Base-by-base conservation (phyloP, 2,329 filamentous ascomycete genomes). In the Pseudogymnoascus sp. region DNA sequence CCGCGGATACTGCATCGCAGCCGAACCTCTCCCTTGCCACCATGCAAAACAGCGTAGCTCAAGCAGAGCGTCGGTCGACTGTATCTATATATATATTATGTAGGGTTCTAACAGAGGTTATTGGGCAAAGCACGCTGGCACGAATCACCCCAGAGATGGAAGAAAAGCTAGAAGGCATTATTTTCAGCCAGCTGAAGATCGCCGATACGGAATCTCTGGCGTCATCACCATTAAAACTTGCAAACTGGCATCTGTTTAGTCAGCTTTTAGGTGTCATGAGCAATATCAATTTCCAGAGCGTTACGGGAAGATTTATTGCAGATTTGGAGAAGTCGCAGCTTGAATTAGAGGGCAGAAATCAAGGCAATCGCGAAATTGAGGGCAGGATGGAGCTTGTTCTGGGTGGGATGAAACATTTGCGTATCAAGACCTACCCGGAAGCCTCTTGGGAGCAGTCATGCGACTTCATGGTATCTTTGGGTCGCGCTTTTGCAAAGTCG, bases 61-160 rank as follows among this genome's bases (percentile, higher is more conserved):
- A 93, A 70, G 88, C 91, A 2, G 95, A 99, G 76, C 88, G 93
- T 61, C 88, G 91, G 42, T 96, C 93, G 4, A 96, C 91, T 0
- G 90, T 96, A 3, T 97, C 96, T 1, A 96, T 97, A 60, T 99
- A 96, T 72, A 90, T 99, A 19, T 84, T 99, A 2, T 99, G 95
- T 72, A 86, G 95, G 31, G 93, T 97, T 7, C 79, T 99, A 60
- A 89, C 97, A 63, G 92, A 97, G 74, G 93, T 99, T 59, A 95
- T 97, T 73, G 88, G 88, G 40, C 92, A 97, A 75, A 97, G 91
- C 70, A 93, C 83, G 29, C 78, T 97, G 50, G 82, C 86, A 35
- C 89, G 86, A 19, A 91, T 99, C 68, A 96, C 90, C 5, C 81
- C 86, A 1, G 93, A 97, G 69, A 96, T 97, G 86, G 93, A 96